These are phyloP conservation scores for Aspergillus sp. DNA, from an alignment of 2,329 filamentous ascomycete genomes.

Conservation along the genomic window DNA sequence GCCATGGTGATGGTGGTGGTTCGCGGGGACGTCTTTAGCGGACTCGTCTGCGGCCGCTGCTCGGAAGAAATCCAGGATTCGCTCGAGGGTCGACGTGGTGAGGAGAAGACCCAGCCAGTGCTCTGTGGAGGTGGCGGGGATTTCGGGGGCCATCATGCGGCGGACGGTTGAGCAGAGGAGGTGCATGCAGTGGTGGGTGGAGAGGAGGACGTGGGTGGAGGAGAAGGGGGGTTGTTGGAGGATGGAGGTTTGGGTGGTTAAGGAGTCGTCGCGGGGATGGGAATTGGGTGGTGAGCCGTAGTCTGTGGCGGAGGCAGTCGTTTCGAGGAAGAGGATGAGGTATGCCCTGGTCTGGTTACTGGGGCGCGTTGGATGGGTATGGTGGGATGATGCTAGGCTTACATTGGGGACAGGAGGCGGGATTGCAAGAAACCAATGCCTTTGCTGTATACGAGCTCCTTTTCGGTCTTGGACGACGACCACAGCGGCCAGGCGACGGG, in stretches of 20 bases:
- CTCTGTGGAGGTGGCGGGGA: constrained; percentile 18
- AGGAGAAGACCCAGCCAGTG: constrained; percentile 26
- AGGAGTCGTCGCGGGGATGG: constrained; percentile 2
- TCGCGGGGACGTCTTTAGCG: neutral
- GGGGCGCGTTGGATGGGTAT: neutral
- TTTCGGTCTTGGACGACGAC: constrained; percentile 24
- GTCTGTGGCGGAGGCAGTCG: neutral
- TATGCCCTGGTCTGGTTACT: constrained; percentile 18
- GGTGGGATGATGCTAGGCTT: neutral
- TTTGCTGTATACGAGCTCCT: constrained; percentile 23
- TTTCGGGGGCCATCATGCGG: constrained; percentile 25
- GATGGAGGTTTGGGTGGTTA: constrained; percentile 19
- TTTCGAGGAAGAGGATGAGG: constrained; percentile 24
- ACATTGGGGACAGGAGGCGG: constrained; percentile 22
- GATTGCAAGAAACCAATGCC: constrained; percentile 19
- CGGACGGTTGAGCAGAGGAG: constrained; percentile 23
- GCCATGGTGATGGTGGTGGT: neutral
- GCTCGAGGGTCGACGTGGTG: constrained; percentile 24
- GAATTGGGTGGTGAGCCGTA: too few species aligned
- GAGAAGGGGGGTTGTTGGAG: constrained; percentile 23
- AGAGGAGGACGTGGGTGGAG: constrained; percentile 18
- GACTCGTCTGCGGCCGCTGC: constrained; percentile 16
- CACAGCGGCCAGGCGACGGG: constrained; percentile 13
- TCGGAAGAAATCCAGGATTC: constrained; percentile 21
- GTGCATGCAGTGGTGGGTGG: constrained; percentile 24